These are phyloP conservation scores for Aspergillus indologenus DNA, from an alignment of 495 filamentous ascomycete species.

Conservation along the genomic window DNA sequence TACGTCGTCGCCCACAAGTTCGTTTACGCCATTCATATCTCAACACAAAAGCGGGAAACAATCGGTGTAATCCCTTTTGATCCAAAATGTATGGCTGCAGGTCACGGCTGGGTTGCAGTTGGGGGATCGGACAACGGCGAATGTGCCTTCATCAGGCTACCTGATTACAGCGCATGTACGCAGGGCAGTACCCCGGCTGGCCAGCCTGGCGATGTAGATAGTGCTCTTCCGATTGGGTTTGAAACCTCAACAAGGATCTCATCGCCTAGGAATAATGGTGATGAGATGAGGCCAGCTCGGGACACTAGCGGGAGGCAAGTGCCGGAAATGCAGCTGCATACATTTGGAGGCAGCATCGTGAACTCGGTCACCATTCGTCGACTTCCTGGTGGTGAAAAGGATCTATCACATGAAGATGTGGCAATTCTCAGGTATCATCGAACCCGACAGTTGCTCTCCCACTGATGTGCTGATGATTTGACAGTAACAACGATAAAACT, in stretches of 20 bases:
- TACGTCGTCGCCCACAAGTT: constrained; percentile 77
- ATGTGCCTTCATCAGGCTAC: constrained; percentile 72
- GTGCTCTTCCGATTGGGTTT: constrained; percentile 56
- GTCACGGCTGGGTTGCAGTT: constrained; percentile 82
- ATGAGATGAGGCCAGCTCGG: constrained; percentile 30
- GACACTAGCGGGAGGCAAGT: constrained; percentile 28
- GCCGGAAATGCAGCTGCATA: constrained; percentile 50
- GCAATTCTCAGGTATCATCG: constrained; percentile 57
- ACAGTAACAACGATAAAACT: constrained; percentile 83
- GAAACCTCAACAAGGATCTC: constrained; percentile 36
- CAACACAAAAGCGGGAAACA: constrained; percentile 67
- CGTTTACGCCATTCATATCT: constrained; percentile 69
- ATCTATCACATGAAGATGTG: constrained; percentile 56
- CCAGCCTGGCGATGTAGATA: constrained; percentile 54
- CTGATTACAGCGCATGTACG: constrained; percentile 31
- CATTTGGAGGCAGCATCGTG: constrained; percentile 58
- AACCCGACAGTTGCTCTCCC: neutral
- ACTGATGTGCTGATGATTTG: constrained; percentile 13
- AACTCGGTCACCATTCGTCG: constrained; percentile 71
- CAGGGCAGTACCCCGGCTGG: constrained; percentile 32
- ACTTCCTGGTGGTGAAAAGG: constrained; percentile 46
- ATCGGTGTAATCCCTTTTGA: constrained; percentile 77
- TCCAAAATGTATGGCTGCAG: constrained; percentile 79
- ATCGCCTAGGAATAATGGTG: constrained; percentile 22
- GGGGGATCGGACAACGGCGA: constrained; percentile 79